These are phyloP conservation scores for Sophora flavescens DNA, from an alignment of 306 rosid species.

Conservation along the genomic window DNA sequence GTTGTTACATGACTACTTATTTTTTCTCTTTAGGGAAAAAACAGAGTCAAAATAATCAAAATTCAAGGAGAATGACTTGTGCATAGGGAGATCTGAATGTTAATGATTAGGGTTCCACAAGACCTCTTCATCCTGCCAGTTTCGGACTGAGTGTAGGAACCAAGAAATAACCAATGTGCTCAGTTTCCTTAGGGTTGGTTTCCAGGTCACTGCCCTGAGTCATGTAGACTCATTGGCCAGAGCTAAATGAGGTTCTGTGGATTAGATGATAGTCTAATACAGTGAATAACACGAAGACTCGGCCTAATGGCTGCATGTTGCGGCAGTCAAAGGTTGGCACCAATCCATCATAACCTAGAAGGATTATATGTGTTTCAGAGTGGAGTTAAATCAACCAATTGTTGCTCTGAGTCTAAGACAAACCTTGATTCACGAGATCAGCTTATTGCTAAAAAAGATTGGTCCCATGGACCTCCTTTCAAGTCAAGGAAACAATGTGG, in stretches of 20 bases:
- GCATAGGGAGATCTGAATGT: slow-evolving; percentile 16
- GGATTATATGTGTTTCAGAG: background rate
- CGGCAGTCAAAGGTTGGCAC: slow-evolving; percentile 4
- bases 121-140: background rate
- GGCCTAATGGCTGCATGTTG: background rate
- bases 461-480: slow-evolving; percentile 25
- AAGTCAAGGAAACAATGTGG: slow-evolving; percentile 2
- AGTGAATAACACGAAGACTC: background rate
- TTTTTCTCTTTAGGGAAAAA: background rate
- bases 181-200: background rate
- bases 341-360: slow-evolving; percentile 4
- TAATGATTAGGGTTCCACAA: background rate
- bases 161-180: background rate
- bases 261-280: background rate
- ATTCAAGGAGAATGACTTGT: slow-evolving; percentile 15
- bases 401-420: no score
- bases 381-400: no score
- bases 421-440: slow-evolving; percentile 14
- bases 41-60: slow-evolving; percentile 12
- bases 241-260: background rate
- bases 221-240: background rate
- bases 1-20: background rate
- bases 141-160: slow-evolving; percentile 4
- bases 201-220: background rate
- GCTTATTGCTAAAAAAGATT: background rate